Evolutionary conservation across 169 alveolate genomes (phyloP), one percentile per base, ranked within the genome.

Genomic region (Plasmodium gonderi): DNA sequence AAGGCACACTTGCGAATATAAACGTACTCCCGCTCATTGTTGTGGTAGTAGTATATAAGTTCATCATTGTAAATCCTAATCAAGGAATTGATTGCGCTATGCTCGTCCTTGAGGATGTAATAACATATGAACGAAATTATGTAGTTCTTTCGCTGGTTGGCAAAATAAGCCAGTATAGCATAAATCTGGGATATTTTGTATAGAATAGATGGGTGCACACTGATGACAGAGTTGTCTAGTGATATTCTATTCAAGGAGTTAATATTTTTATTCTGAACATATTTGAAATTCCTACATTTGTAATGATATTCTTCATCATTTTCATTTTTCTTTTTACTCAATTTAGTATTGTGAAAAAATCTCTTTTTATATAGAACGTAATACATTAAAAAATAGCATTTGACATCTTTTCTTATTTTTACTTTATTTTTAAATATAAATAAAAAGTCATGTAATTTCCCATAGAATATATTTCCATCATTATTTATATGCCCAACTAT

Each of bases 1-100:
- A 90, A 90, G 60, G 94, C 94, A 51, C 94, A 90, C 44, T 90
- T 90, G 23, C 94, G 90, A 17, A 90, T 90, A 47, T 90, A 78
- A 14, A 38, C 75, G 72, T 90, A 90, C 60, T 90, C 94, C 74
- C 69, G 67, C 80, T 76, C 94, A 51, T 45, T 78, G 49, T 90
- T 90, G 65, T 77, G 82, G 60, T 74, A 90, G 67, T 77, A 90
- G 60, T 90, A 90, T 29, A 90, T 90, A 31, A 77, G 81, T 47
- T 90, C 94, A 54, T 90, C 94, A 38, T 76, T 90, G 64, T 90
- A 90, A 38, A 90, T 90, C 42, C 83, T 90, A 3, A 90, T 65
- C 38, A 90, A 67, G 7, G 94, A 76, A 36, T 90, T 90, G 2
- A 90, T 90, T 9, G 94, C 94, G 54, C 91, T 78, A 5, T 76